Evolutionary conservation across 83 land plant species (phyloP), one percentile per base, ranked within the genome.

Genomic region (Larix sibirica): DNA sequence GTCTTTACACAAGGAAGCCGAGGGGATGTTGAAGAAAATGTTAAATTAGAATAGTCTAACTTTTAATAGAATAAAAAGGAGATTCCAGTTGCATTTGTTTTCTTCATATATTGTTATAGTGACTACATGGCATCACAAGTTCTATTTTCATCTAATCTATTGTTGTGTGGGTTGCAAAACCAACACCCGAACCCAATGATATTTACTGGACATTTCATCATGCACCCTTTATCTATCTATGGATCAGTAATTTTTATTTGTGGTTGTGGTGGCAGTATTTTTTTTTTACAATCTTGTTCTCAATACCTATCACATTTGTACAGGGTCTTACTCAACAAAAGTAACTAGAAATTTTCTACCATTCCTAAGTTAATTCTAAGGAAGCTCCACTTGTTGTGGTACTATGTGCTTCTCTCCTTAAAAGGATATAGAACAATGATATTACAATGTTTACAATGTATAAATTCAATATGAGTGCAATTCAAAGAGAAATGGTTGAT

Each of bases 141-240:
- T n/a, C 95, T 84, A 65, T 96, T 91, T 80, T 85, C 94, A 21
- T 42, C 60, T 31, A 89, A 97, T 74, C 98, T 98, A n/a, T 88
- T 90, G 68, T 71, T 88, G 42, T 97, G 98, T 28, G 28, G 98
- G 89, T 95, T 2, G 87, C 98, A 54, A 96, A 93, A 61, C 83
- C 79, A 89, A 96, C 96, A 82, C 99, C 99, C 59, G 96, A 95
- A 81, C 99, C 99, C 23, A 81, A 90, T n/a, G 98, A 97, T 91
- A 92, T 97, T 20, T 88, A 93, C 78, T 97, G 99, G 99, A 87
- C 91, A 40, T 94, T 91, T 82, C 86, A 95, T 79, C 83, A 88
- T 42, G 86, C 93, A 69, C 83, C 93, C 38, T 92, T 81, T 71
- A 0, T 83, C 24, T 85, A 82, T 36, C 84, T 77, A 81, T 89